These are phyloP conservation scores for Rhodotorula glutinis DNA, from an alignment of 1,284 basidiomycete species.

Conservation along the genomic window DNA sequence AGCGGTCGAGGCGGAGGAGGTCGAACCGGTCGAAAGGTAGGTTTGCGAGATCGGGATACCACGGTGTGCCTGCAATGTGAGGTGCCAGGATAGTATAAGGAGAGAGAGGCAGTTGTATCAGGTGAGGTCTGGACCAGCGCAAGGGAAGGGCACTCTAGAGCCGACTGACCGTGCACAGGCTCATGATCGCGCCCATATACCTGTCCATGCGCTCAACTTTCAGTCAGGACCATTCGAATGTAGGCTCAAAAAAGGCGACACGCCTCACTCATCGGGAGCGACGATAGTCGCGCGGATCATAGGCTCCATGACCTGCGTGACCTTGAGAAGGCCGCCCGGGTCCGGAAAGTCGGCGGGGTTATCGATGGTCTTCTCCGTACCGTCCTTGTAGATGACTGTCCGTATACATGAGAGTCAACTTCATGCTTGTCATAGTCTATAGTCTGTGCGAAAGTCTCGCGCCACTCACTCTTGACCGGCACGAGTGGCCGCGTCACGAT, in stretches of 20 bases:
- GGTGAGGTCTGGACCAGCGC: background rate
- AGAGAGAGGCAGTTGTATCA: too few species aligned
- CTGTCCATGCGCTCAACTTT: background rate
- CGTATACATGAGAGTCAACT: background rate
- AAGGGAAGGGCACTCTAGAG: background rate
- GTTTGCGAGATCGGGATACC: conserved; percentile 42
- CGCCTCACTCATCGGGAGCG: conserved; percentile 36
- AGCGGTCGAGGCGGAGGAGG: conserved; percentile 60
- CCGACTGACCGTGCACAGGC: conserved; percentile 61
- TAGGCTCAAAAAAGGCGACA: too few species aligned
- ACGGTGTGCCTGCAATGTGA: conserved; percentile 34
- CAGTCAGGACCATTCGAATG: conserved; percentile 1
- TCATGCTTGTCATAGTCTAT: background rate
- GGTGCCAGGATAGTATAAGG: background rate
- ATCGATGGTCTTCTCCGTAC: conserved; percentile 65
- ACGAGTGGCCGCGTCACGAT: conserved; percentile 79
- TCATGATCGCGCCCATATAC: conserved; percentile 65
- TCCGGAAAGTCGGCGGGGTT: conserved; percentile 94
- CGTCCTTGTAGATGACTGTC: conserved; percentile 70
- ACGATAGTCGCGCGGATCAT: conserved; percentile 51
- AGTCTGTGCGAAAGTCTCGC: too few species aligned
- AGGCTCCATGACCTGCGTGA: conserved; percentile 79
- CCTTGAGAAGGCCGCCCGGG: conserved; percentile 59
- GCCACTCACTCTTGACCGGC: conserved; percentile 71
- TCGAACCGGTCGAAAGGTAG: conserved; percentile 55